Evolutionary conservation across 179 eudicot species (phyloP).

Genomic region (Drosera spatulata): DNA sequence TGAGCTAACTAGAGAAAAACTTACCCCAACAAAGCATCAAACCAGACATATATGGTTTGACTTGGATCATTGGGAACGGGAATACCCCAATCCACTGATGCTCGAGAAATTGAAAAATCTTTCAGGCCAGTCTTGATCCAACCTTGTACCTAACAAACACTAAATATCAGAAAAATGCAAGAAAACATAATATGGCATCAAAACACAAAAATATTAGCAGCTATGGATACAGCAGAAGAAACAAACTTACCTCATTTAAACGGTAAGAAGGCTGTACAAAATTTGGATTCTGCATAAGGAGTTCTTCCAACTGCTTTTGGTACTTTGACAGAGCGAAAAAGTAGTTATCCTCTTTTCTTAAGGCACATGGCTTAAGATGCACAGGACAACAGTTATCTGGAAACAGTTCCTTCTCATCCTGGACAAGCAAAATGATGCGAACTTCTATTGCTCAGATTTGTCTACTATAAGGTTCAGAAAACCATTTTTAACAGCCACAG

Average conservation of each 20-base stretch:
- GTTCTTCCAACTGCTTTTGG: slow-evolving; percentile 71
- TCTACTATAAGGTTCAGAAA: too few species aligned
- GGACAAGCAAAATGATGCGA: slow-evolving; percentile 8
- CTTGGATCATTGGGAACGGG: slow-evolving; percentile 62
- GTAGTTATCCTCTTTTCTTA: slow-evolving; percentile 86
- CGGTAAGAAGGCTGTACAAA: slow-evolving; percentile 92
- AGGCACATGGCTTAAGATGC: slow-evolving; percentile 86
- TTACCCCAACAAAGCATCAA: slow-evolving; percentile 97
- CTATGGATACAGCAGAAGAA: neutral
- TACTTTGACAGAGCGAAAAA: slow-evolving; percentile 92
- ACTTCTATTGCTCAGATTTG: neutral
- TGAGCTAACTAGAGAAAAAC: neutral
- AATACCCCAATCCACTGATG: slow-evolving; percentile 94
- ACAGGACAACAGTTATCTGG: slow-evolving; percentile 66
- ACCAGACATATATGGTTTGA: slow-evolving; percentile 98
- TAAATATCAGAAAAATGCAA: neutral
- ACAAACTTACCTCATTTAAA: slow-evolving; percentile 61
- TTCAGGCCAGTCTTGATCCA: slow-evolving; percentile 85
- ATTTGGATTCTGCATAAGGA: slow-evolving; percentile 48
- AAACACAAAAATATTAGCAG: neutral
- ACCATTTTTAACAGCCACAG: too few species aligned
- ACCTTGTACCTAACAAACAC: slow-evolving; percentile 62
- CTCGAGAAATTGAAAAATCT: slow-evolving; percentile 93
- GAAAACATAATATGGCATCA: slow-evolving; percentile 5
- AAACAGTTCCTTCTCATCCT: slow-evolving; percentile 82